phyloP scores from a whole-genome alignment of 352 stramenopile species.

The Phytophthora uliginosa region DNA sequence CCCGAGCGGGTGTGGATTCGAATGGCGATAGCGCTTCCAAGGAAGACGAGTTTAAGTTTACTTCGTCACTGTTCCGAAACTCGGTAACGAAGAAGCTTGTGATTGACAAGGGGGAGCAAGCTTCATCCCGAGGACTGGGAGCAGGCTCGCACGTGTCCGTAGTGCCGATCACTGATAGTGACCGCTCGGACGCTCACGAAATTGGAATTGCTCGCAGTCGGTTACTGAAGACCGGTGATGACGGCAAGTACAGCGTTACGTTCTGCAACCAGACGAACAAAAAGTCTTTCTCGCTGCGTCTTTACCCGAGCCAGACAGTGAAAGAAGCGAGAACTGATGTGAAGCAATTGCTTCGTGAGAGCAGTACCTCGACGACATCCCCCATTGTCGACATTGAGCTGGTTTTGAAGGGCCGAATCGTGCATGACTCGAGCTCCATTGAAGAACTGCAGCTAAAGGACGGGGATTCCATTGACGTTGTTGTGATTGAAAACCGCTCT shows the following conservation, averaged over 20 bases:
- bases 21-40: slow-evolving; percentile 29
- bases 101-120: slow-evolving; percentile 61
- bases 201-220: slow-evolving; percentile 35
- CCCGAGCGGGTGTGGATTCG: slow-evolving; percentile 23
- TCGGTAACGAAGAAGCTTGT: slow-evolving; percentile 67
- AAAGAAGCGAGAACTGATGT: slow-evolving; percentile 70
- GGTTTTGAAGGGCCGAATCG: slow-evolving; percentile 68
- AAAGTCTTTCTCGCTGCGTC: slow-evolving; percentile 70
- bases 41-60: slow-evolving; percentile 75
- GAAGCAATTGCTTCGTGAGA: slow-evolving; percentile 63
- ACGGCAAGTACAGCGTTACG: slow-evolving; percentile 65
- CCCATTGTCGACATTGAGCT: slow-evolving; percentile 69
- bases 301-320: slow-evolving; percentile 60
- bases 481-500: slow-evolving; percentile 68
- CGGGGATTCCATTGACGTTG: slow-evolving; percentile 73
- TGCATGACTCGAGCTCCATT: slow-evolving; percentile 54
- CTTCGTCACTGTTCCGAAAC: slow-evolving; percentile 69
- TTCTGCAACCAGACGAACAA: slow-evolving; percentile 81
- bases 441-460: slow-evolving; percentile 71
- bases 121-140: slow-evolving; percentile 16
- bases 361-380: slow-evolving; percentile 36
- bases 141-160: slow-evolving; percentile 57
- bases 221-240: slow-evolving; percentile 55
- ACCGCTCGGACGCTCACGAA: slow-evolving; percentile 40
- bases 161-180: slow-evolving; percentile 64